phyloP scores from a whole-genome alignment of 805 yeast species.

The Saccharomycopsis oosterbeekiorum region DNA sequence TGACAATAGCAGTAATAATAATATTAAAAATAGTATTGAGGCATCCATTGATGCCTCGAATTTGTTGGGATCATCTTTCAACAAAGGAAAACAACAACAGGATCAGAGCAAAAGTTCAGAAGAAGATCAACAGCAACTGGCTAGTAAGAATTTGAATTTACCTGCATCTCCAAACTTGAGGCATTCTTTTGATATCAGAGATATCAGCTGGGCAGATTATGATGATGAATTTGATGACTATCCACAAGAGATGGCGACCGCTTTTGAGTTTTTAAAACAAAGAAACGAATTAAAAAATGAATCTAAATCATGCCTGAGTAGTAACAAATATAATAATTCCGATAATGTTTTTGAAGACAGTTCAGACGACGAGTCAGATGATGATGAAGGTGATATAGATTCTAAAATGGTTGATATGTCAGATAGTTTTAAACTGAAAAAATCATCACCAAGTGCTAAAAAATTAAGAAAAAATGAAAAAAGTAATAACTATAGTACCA shows the following conservation, averaged over 20 bases:
- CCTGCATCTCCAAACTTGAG: conserved; percentile 1
- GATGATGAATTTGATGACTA: conserved; percentile 2
- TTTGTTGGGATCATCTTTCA: background rate
- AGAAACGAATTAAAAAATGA: background rate
- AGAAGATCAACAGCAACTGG: background rate
- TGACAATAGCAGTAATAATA: background rate
- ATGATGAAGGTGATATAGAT: background rate
- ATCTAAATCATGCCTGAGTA: background rate
- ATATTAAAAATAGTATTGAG: background rate
- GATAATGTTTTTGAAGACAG: background rate
- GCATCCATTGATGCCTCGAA: background rate
- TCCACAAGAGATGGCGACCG: background rate
- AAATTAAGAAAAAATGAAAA: background rate
- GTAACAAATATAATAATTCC: background rate
- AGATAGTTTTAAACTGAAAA: background rate
- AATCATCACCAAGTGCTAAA: background rate
- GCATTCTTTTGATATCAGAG: background rate
- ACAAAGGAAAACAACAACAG: background rate
- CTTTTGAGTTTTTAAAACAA: background rate
- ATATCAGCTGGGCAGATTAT: conserved; percentile 12
- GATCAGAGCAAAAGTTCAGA: background rate
- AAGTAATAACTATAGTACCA: background rate
- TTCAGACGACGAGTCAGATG: background rate
- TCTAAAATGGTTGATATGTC: background rate
- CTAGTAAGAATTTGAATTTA: background rate